phyloP scores from a whole-genome alignment of 495 filamentous ascomycete species.

The Cenococcum geophilum region DNA sequence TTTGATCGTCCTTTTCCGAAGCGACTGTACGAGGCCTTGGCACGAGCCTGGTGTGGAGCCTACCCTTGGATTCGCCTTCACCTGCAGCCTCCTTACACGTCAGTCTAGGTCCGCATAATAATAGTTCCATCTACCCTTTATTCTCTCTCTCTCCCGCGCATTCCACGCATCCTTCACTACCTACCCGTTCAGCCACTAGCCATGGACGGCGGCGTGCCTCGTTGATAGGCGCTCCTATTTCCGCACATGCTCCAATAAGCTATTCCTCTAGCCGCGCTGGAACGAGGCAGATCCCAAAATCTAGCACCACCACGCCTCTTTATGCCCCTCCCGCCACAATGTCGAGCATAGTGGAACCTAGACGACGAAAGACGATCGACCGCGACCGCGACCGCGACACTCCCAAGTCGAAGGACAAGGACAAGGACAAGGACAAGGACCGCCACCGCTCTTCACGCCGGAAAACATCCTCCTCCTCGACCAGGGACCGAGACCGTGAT shows the following conservation, averaged over 20 bases:
- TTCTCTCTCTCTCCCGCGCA: background rate
- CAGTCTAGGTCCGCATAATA: conserved; percentile 3
- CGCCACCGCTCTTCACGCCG: conserved; percentile 15
- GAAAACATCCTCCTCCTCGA: background rate
- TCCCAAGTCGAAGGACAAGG: conserved; percentile 26
- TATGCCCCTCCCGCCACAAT: conserved; percentile 19
- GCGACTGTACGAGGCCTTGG: too few species aligned
- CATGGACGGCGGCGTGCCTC: conserved; percentile 20
- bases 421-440: conserved; percentile 16
- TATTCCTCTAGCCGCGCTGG: conserved; percentile 19
- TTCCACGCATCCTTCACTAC: background rate
- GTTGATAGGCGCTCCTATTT: conserved; percentile 23
- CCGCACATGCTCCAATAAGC: conserved; percentile 26
- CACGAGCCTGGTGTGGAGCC: too few species aligned
- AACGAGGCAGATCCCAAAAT: conserved; percentile 12
- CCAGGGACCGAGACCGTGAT: conserved; percentile 12
- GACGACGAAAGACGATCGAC: conserved; percentile 34
- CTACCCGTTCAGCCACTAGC: background rate
- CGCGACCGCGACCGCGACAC: conserved; percentile 34
- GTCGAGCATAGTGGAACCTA: conserved; percentile 25
- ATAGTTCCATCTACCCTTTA: background rate
- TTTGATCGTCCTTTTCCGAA: too few species aligned
- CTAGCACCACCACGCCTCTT: conserved; percentile 10
- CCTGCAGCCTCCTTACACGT: conserved; percentile 2
- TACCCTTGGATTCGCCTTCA: background rate